Conservation (phyloP, 768 basidiomycete species). For the Boletus rubroflammeus region DNA sequence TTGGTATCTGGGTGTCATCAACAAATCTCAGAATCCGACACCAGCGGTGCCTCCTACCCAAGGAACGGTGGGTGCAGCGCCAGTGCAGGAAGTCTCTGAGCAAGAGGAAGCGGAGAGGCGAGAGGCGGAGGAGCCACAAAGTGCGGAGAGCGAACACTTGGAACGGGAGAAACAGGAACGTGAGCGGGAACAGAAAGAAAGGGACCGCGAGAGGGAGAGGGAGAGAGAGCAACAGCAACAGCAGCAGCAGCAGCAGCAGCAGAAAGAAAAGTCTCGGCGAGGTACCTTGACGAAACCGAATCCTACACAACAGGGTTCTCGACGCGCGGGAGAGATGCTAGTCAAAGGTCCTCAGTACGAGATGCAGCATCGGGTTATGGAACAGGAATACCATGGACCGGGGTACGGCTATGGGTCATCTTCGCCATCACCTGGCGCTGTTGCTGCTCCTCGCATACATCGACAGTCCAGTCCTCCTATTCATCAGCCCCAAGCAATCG, state of each 20-base stretch:
- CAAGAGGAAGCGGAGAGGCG: constrained; percentile 37
- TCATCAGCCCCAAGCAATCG: constrained; percentile 28
- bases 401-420: constrained; percentile 25
- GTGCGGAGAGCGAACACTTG: constrained; percentile 39
- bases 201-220: constrained; percentile 20
- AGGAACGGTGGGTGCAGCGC: constrained; percentile 17
- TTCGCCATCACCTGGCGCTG: constrained; percentile 23
- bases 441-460: constrained; percentile 20
- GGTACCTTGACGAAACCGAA: constrained; percentile 68
- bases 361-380: constrained; percentile 90
- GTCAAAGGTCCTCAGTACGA: constrained; percentile 90
- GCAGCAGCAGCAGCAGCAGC: constrained; percentile 36
- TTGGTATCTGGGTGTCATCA: constrained; percentile 98
- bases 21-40: constrained; percentile 68
- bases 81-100: constrained; percentile 31
- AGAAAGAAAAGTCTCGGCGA: constrained; percentile 38
- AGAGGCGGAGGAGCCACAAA: constrained; percentile 39
- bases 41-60: constrained; percentile 35
- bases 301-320: constrained; percentile 43
- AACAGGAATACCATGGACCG: constrained; percentile 70
- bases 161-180: constrained; percentile 56
- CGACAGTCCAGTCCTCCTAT: constrained; percentile 26
- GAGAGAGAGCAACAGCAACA: no score
- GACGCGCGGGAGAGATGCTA: constrained; percentile 79
- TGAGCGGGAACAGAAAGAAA: constrained; percentile 47